phyloP scores from a whole-genome alignment of 208 protist genomes.

The Trypanosoma mega region DNA sequence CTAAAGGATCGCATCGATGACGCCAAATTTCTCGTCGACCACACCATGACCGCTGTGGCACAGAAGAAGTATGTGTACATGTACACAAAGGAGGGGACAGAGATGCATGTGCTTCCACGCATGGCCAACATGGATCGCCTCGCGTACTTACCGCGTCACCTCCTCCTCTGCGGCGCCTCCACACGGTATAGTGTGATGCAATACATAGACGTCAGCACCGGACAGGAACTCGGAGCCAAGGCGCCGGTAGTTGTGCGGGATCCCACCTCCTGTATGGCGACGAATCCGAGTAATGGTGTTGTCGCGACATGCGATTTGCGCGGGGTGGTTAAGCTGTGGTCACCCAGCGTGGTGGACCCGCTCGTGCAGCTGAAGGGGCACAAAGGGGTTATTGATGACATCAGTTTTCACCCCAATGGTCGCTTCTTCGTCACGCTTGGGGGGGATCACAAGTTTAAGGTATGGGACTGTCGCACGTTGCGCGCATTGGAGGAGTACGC shows the following conservation, averaged over 20 bases:
- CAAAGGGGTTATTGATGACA: constrained; percentile 80
- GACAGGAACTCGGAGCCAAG: constrained; percentile 84
- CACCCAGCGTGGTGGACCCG: constrained; percentile 93
- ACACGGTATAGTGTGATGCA: constrained; percentile 86
- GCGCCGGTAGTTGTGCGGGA: constrained; percentile 73
- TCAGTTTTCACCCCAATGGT: constrained; percentile 85
- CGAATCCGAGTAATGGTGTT: constrained; percentile 96
- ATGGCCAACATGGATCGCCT: constrained; percentile 94
- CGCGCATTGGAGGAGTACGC: constrained; percentile 88
- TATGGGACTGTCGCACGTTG: constrained; percentile 98
- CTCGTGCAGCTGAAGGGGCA: constrained; percentile 96
- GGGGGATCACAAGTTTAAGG: constrained; percentile 94
- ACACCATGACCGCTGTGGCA: constrained; percentile 97
- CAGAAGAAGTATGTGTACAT: constrained; percentile 99
- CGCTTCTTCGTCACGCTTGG: constrained; percentile 96
- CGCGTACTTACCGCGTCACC: constrained; percentile 97
- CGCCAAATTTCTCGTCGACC: constrained; percentile 96
- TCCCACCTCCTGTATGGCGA: constrained; percentile 79
- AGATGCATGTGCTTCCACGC: constrained; percentile 96
- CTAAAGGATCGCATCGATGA: constrained; percentile 94
- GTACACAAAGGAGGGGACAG: constrained; percentile 97
- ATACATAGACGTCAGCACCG: constrained; percentile 96
- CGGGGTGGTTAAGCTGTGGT: constrained; percentile 96
- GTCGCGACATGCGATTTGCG: constrained; percentile 90
- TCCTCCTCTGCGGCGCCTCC: constrained; percentile 93